Conservation (phyloP, 129 eudicot species). For the Gnaphalium uliginosum region DNA sequence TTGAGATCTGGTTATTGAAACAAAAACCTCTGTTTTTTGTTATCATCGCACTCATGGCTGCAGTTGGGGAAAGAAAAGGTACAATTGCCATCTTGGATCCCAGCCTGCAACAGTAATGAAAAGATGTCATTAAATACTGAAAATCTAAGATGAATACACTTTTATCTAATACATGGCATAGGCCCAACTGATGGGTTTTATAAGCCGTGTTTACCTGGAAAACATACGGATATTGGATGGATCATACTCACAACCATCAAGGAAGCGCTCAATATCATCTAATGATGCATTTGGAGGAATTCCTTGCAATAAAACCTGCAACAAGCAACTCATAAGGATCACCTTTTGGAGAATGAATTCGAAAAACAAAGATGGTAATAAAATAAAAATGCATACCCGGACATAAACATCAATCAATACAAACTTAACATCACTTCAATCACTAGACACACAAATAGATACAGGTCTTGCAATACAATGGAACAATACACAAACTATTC, state of each 20-base stretch:
- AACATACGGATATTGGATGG: conserved; percentile 42
- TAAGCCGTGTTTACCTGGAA: conserved; percentile 37
- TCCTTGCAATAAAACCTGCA: conserved; percentile 66
- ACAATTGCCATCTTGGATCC: conserved; percentile 48
- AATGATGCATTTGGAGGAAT: conserved; percentile 54
- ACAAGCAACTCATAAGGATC: neutral
- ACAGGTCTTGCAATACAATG: neutral
- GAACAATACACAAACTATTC: neutral
- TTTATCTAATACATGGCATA: neutral
- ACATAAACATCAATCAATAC: neutral
- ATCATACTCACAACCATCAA: conserved; percentile 63
- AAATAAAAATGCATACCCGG: neutral
- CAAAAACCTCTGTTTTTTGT: conserved; percentile 64
- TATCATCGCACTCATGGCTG: conserved; percentile 67
- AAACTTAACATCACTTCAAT: neutral
- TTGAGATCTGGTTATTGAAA: conserved; percentile 54
- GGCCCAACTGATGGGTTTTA: neutral
- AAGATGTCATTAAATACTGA: neutral
- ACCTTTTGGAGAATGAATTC: neutral
- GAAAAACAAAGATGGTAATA: neutral
- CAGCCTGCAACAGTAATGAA: conserved; percentile 40
- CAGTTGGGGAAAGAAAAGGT: conserved; percentile 49
- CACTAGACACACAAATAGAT: conserved; percentile 8
- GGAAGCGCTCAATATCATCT: conserved; percentile 73
- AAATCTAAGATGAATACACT: neutral